A percentile compares a stretch with the other conserved stretches of the same genome.
phyloP scores from a whole-genome alignment of 2,329 filamentous ascomycete genomes.

The Fusarium coicis region DNA sequence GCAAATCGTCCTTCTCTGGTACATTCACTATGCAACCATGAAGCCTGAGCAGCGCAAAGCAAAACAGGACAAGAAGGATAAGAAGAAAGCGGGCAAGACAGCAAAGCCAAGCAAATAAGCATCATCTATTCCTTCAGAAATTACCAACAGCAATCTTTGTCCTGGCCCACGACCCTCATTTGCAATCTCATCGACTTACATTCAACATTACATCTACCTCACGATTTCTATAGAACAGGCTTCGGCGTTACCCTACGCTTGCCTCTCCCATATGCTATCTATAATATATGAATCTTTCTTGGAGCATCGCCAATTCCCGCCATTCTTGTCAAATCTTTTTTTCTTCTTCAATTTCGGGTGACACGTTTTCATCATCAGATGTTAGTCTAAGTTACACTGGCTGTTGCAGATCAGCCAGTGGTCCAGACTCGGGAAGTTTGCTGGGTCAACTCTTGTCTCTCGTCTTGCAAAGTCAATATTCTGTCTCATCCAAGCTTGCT shows the following conservation, averaged over 20 bases:
- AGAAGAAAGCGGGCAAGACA: slow-evolving; percentile 53
- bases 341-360: background rate
- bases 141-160: background rate
- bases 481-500: background rate
- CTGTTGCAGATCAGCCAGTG: slow-evolving; percentile 29
- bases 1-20: slow-evolving; percentile 63
- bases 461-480: background rate
- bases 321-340: background rate
- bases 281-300: slow-evolving; percentile 21
- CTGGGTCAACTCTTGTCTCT: background rate
- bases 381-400: background rate
- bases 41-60: slow-evolving; percentile 70
- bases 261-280: slow-evolving; percentile 13
- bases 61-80: slow-evolving; percentile 57
- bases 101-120: slow-evolving; percentile 24
- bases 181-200: background rate
- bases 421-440: slow-evolving; percentile 26
- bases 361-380: background rate
- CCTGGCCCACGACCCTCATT: background rate
- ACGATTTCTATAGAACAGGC: background rate
- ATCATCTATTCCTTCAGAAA: background rate
- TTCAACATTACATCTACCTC: background rate
- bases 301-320: background rate
- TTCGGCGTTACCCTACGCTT: background rate
- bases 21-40: slow-evolving; percentile 68